A percentile compares a stretch with the other conserved stretches of the same genome.
Evolutionary conservation across 2,329 filamentous ascomycete species (phyloP).

Genomic region (Penicillium sp.): DNA sequence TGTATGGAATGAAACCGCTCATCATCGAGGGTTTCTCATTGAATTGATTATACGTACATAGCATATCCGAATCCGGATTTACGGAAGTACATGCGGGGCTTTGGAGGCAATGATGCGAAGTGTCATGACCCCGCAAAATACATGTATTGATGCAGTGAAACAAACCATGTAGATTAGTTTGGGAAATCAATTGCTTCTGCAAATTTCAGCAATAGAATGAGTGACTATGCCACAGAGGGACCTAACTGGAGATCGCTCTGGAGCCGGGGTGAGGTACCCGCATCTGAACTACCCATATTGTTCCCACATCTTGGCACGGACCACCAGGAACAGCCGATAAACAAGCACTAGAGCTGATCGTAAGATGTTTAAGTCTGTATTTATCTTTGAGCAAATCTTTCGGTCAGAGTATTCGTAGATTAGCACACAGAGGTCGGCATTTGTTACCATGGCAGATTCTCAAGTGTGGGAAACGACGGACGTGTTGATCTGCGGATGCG

Average conservation of each 20-base stretch:
- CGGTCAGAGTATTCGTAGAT: background rate
- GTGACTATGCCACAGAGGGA: background rate
- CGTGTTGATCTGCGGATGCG: conserved; percentile 35
- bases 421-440: background rate
- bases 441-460: background rate
- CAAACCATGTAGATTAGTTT: too few species aligned
- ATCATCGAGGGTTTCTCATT: background rate
- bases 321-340: background rate
- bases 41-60: background rate
- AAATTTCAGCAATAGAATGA: background rate
- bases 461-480: conserved; percentile 23
- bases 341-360: background rate
- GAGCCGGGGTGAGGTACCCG: background rate
- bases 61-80: background rate
- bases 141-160: background rate
- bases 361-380: background rate
- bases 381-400: background rate
- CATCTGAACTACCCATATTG: background rate
- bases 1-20: background rate
- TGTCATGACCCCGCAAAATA: background rate
- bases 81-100: background rate
- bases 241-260: background rate
- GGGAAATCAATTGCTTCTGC: too few species aligned
- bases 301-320: conserved; percentile 1
- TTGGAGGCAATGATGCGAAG: background rate